These are phyloP conservation scores for Cenchrus americanus DNA, from an alignment of 176 grass and related monocot genomes.

Conservation along the genomic window DNA sequence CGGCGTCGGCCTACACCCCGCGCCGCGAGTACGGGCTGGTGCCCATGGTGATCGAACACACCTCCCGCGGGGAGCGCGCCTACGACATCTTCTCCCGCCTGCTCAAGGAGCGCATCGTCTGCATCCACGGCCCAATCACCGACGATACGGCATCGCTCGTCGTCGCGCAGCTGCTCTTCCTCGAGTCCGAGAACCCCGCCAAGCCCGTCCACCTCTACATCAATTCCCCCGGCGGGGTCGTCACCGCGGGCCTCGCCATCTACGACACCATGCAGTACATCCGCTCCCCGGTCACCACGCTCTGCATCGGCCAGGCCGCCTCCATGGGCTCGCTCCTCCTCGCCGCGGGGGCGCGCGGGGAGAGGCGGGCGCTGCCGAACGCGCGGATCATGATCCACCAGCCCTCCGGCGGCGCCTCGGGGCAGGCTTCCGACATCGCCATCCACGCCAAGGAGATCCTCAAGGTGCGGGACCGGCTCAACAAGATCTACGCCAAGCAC, in stretches of 20 bases:
- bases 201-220: constrained; percentile 97
- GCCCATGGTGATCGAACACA: constrained; percentile 95
- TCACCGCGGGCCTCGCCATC: constrained; percentile 89
- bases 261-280: constrained; percentile 99
- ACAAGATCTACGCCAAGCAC: constrained; percentile 88
- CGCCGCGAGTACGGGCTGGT: constrained; percentile 67
- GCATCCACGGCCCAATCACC: constrained; percentile 82
- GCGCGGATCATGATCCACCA: constrained; percentile 95
- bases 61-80: constrained; percentile 78
- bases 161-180: constrained; percentile 92
- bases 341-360: constrained; percentile 70
- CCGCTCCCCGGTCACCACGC: constrained; percentile 82
- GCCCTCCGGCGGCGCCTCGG: constrained; percentile 78
- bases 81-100: constrained; percentile 92
- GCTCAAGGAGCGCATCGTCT: constrained; percentile 94
- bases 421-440: constrained; percentile 76
- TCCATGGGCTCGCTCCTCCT: constrained; percentile 96
- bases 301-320: constrained; percentile 92
- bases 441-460: constrained; percentile 98
- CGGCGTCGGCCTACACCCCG: constrained; percentile 29
- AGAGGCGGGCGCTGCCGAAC: constrained; percentile 86
- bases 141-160: constrained; percentile 80
- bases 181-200: constrained; percentile 93
- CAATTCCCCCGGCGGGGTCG: constrained; percentile 86
- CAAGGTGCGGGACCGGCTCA: constrained; percentile 88